Percentiles rank a stretch among this genome's conserved stretches.
Evolutionary conservation across 345 rosid genomes (phyloP).

Genomic region (Salix udensis): DNA sequence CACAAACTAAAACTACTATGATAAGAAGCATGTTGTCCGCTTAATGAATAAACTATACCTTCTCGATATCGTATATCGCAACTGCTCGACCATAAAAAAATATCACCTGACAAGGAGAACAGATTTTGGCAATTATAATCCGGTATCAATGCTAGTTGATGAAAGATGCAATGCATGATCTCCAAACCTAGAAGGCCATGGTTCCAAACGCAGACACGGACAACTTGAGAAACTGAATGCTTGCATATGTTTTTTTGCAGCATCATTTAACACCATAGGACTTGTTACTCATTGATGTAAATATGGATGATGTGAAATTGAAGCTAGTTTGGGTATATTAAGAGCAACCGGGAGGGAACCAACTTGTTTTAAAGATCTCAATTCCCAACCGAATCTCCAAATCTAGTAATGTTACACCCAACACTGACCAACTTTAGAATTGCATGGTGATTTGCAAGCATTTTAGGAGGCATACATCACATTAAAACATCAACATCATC

Average conservation of each 20-base stretch:
- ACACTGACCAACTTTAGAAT: neutral
- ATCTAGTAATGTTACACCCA: neutral
- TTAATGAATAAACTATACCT: neutral
- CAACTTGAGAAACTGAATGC: neutral
- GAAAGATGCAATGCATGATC: neutral
- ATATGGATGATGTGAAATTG: neutral
- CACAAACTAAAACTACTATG: neutral
- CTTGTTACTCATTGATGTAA: neutral
- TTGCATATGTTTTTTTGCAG: neutral
- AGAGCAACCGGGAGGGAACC: neutral
- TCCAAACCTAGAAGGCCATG: neutral
- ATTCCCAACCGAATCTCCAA: neutral
- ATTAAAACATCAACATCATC: neutral
- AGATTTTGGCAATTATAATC: neutral
- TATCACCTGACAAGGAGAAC: slow-evolving; percentile 14
- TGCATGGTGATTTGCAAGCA: neutral
- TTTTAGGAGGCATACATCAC: neutral
- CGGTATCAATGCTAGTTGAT: neutral
- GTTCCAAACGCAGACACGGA: neutral
- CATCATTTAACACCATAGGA: neutral
- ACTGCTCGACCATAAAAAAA: neutral
- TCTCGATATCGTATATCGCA: neutral
- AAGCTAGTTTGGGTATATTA: neutral
- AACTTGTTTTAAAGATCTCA: neutral
- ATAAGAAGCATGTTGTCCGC: neutral